A percentile compares a stretch with the other conserved stretches of the same genome.
Conservation (phyloP, 805 yeast species). For the Pichia nanzhaoensis region DNA sequence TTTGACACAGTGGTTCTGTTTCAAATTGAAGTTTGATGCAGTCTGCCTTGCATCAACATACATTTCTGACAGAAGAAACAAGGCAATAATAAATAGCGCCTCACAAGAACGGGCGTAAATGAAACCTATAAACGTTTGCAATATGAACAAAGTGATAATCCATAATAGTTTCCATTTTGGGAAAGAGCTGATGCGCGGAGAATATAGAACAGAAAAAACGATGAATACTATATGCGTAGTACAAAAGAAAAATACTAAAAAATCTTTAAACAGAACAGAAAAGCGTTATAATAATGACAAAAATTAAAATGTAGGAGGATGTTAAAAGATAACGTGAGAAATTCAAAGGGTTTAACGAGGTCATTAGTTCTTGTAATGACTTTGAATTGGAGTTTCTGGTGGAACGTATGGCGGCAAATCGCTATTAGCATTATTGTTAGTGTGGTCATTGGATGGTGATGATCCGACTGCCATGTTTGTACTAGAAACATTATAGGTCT, state of each 20-base stretch:
- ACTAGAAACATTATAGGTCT: not conserved
- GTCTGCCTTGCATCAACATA: too few species aligned
- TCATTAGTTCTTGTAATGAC: not conserved
- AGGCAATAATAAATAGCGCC: too few species aligned
- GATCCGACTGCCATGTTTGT: constrained; percentile 60
- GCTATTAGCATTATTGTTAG: not conserved
- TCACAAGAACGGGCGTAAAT: too few species aligned
- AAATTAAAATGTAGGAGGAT: too few species aligned
- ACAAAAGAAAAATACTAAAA: not conserved
- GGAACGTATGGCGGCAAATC: constrained; percentile 1
- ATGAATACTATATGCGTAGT: not conserved
- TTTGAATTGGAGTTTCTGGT: constrained; percentile 1
- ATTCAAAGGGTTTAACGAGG: not conserved
- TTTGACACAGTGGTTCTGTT: too few species aligned
- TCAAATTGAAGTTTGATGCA: too few species aligned
- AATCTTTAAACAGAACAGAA: too few species aligned
- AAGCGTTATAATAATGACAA: too few species aligned
- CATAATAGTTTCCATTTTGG: not conserved
- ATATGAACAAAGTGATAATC: too few species aligned
- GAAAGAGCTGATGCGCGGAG: not conserved
- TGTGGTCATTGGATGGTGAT: too few species aligned
- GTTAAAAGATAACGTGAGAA: not conserved
- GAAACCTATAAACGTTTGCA: too few species aligned
- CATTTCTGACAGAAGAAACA: too few species aligned
- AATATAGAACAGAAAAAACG: not conserved